Evolutionary conservation across 164 flowering plant species (phyloP).

Genomic region (Platanus orientalis): DNA sequence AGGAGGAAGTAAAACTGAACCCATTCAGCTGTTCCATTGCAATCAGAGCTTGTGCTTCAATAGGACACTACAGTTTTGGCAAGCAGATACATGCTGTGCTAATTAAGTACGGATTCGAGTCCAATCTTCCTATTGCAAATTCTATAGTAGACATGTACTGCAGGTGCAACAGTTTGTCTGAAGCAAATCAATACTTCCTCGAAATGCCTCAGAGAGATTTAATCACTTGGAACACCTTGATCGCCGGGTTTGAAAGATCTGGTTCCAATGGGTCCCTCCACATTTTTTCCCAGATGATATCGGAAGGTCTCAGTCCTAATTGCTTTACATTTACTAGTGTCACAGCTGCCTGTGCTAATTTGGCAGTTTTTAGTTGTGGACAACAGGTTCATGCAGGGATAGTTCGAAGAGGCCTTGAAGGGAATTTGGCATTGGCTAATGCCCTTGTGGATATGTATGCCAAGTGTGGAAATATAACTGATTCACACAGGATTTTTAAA

Average conservation of each 20-base stretch:
- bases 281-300: slow-evolving; percentile 49
- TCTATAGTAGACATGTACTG: slow-evolving; percentile 87
- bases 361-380: slow-evolving; percentile 55
- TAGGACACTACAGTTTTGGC: slow-evolving; percentile 41
- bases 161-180: slow-evolving; percentile 47
- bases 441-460: slow-evolving; percentile 89
- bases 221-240: slow-evolving; percentile 85
- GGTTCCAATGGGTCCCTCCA: slow-evolving; percentile 42
- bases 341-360: slow-evolving; percentile 56
- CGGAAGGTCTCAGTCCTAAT: slow-evolving; percentile 49
- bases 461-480: slow-evolving; percentile 63
- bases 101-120: slow-evolving; percentile 47
- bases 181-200: slow-evolving; percentile 54
- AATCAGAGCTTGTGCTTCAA: slow-evolving; percentile 75
- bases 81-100: slow-evolving; percentile 62
- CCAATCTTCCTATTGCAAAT: slow-evolving; percentile 64
- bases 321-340: slow-evolving; percentile 69
- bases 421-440: slow-evolving; percentile 51
- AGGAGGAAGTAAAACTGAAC: slow-evolving; percentile 59
- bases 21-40: slow-evolving; percentile 67
- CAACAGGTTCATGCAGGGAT: slow-evolving; percentile 69
- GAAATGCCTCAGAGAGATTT: slow-evolving; percentile 55
- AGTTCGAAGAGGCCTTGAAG: slow-evolving; percentile 43
- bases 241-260: slow-evolving; percentile 61
- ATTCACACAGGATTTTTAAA: slow-evolving; percentile 43